phyloP scores from a whole-genome alignment of 306 rosid species.

The Ammopiptanthus mongolicus region DNA sequence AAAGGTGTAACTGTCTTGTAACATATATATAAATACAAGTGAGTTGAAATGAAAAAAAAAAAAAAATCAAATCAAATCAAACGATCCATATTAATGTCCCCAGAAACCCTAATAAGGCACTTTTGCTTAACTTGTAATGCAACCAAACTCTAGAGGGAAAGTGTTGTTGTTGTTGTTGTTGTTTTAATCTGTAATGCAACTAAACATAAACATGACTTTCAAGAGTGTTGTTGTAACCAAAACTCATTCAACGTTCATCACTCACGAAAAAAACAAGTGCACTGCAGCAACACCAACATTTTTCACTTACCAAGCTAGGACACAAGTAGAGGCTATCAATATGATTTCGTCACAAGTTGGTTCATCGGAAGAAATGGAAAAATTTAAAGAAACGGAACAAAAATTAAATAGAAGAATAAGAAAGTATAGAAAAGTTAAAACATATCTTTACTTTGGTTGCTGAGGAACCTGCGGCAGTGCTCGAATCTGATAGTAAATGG shows the following conservation, averaged over 20 bases:
- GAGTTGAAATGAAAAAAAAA: neutral
- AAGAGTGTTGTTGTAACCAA: neutral
- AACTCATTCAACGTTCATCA: neutral
- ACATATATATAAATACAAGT: too few species aligned
- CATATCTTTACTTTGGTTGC: slow-evolving; percentile 2
- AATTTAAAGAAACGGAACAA: too few species aligned
- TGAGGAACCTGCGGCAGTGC: neutral
- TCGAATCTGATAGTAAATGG: neutral
- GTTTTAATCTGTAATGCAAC: neutral
- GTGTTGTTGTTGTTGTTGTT: neutral
- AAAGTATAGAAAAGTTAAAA: neutral
- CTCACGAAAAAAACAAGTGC: neutral
- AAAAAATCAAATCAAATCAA: neutral
- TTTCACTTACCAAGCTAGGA: too few species aligned
- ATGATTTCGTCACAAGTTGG: too few species aligned
- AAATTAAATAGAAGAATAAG: too few species aligned
- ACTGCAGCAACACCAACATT: too few species aligned
- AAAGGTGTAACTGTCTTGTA: neutral
- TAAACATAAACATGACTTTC: neutral
- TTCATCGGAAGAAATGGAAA: too few species aligned
- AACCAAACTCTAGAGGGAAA: neutral
- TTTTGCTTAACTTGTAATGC: neutral
- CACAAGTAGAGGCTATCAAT: too few species aligned
- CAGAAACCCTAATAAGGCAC: neutral
- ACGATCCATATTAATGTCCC: neutral